These are phyloP conservation scores for Metschnikowia kofuensis DNA, from an alignment of 805 yeast genomes.

Conservation along the genomic window DNA sequence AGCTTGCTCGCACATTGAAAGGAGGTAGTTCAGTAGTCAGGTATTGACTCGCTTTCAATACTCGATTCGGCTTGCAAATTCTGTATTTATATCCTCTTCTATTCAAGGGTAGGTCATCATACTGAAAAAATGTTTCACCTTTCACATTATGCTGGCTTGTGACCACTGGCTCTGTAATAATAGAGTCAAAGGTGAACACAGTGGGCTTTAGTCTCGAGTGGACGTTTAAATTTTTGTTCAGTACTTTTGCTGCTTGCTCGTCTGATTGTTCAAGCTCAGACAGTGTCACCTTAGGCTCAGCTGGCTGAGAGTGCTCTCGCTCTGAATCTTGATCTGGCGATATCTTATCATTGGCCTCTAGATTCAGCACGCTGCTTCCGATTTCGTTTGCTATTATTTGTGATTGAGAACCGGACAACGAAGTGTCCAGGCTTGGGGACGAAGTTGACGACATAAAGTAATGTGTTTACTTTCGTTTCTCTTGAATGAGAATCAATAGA, in stretches of 20 bases:
- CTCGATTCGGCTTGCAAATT: conserved; percentile 71
- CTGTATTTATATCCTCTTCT: conserved; percentile 77
- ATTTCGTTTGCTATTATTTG: conserved; percentile 7
- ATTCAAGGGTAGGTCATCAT: conserved; percentile 81
- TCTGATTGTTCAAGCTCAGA: conserved; percentile 13
- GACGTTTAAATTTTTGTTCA: conserved; percentile 28
- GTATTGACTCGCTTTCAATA: conserved; percentile 55
- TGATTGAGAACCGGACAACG: too few relatives aligned
- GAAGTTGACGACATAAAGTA: too few relatives aligned
- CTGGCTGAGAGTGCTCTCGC: conserved; percentile 7
- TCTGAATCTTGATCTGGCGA: not conserved
- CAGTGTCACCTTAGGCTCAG: conserved; percentile 27
- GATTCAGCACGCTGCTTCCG: not conserved
- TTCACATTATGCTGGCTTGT: conserved; percentile 14
- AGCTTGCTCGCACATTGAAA: conserved; percentile 50
- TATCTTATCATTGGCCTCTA: not conserved
- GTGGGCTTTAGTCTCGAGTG: conserved; percentile 37
- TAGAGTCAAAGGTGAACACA: conserved; percentile 22
- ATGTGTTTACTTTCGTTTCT: too few relatives aligned
- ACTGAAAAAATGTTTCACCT: conserved; percentile 33
- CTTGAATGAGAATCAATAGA: too few relatives aligned
- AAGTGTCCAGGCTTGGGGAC: too few relatives aligned
- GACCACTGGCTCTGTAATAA: conserved; percentile 11
- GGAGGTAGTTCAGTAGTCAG: conserved; percentile 76
- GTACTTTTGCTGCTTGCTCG: conserved; percentile 24